Evolutionary conservation across 768 basidiomycete species (phyloP).

Genomic region (Lactarius deliciosus): DNA sequence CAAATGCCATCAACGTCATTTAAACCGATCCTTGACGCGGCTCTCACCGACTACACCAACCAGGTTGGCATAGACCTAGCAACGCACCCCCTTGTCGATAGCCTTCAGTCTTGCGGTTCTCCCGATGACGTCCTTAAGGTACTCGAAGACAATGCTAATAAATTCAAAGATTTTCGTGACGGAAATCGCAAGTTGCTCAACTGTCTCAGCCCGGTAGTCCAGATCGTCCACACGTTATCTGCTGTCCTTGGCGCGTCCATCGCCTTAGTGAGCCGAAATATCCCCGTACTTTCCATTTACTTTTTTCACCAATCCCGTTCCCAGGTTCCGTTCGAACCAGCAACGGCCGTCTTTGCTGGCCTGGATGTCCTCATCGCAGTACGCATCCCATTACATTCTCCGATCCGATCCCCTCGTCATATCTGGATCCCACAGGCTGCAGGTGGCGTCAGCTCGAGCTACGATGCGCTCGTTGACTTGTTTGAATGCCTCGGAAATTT

Average conservation of each 20-base stretch:
- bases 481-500: too few relatives aligned
- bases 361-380: conserved; percentile 7
- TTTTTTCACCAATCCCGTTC: too few relatives aligned
- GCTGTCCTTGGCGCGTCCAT: background rate
- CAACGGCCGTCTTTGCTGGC: conserved; percentile 1
- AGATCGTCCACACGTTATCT: background rate
- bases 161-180: background rate
- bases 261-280: background rate
- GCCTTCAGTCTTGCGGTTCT: background rate
- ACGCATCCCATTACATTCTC: background rate
- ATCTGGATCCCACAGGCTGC: too few relatives aligned
- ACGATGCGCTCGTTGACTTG: too few relatives aligned
- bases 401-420: background rate
- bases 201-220: background rate
- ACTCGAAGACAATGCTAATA: background rate
- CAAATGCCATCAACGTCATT: too few relatives aligned
- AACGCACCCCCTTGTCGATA: too few relatives aligned
- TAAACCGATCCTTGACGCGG: background rate
- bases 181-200: background rate
- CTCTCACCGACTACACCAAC: background rate
- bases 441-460: too few relatives aligned
- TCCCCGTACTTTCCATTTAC: background rate
- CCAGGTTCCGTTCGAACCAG: conserved; percentile 3
- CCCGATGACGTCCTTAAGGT: background rate
- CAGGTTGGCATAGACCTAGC: too few relatives aligned